Evolutionary conservation across 176 grass and related monocot species (phyloP).

Genomic region (Bolboschoenus planiculmis): DNA sequence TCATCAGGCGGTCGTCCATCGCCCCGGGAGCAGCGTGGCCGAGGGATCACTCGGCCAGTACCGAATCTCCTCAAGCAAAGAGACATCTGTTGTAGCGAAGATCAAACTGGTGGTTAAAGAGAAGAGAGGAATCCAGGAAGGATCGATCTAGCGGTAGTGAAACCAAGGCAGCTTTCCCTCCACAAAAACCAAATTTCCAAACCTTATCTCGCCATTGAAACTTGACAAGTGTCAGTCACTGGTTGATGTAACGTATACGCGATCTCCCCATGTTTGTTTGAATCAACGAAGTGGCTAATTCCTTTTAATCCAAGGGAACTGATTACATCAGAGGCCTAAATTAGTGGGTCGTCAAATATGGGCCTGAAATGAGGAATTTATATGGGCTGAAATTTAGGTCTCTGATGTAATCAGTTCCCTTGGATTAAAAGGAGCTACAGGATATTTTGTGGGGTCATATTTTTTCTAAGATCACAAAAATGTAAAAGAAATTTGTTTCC

Average conservation of each 20-base stretch:
- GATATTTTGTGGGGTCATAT: background rate
- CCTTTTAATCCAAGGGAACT: background rate
- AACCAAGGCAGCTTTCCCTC: slow-evolving; percentile 9
- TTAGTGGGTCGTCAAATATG: background rate
- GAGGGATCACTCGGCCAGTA: slow-evolving; percentile 27
- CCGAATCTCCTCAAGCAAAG: slow-evolving; percentile 37
- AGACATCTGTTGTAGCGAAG: slow-evolving; percentile 21
- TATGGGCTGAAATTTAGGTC: background rate
- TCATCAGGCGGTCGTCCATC: slow-evolving; percentile 27
- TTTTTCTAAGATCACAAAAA: background rate
- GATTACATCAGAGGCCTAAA: background rate
- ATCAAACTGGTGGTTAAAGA: background rate
- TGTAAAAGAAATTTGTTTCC: too few species aligned
- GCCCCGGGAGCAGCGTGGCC: slow-evolving; percentile 62
- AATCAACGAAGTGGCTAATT: background rate
- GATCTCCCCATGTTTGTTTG: background rate
- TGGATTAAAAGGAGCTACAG: background rate
- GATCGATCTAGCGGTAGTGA: slow-evolving; percentile 14
- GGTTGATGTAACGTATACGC: background rate
- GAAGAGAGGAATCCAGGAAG: background rate
- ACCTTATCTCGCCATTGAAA: background rate
- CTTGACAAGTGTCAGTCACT: background rate
- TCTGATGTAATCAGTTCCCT: background rate
- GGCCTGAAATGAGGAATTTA: background rate
- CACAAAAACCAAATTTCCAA: slow-evolving; percentile 9